Base-by-base conservation (phyloP, 768 basidiomycete genomes). In the Phanerochaete carnosa region DNA sequence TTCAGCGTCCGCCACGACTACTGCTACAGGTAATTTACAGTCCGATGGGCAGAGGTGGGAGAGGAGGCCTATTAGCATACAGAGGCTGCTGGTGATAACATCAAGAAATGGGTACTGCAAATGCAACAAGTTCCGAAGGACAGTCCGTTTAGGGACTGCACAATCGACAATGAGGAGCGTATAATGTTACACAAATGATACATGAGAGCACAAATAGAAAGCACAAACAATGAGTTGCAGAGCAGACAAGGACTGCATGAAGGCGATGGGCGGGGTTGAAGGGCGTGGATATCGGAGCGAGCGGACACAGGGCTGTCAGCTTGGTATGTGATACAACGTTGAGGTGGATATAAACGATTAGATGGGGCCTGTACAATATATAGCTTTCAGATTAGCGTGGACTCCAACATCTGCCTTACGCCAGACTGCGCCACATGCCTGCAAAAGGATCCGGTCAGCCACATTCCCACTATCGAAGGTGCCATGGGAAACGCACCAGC, bases 381-480 rank as follows among this genome's bases (percentile, higher is more conserved):
- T 49, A 23, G 55, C 33, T 39, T 25, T 25, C 32, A 25, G 43
- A 47, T 13, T 45, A 26, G 28, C 26, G 9, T 11, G 22, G 5
- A 49, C 52, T 35, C 51, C 64, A 58, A 55, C 26, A 66, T 60
- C 79, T 39, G 85, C 89, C 26, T 69, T 61, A 80, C 39, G 86
- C 89, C 66, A 92, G 75, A 76, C 90, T 92, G 67, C 89, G 80
- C 89, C 89, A 92, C 89, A 92, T 91, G 37, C 89, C 87, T 59
- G 80, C 81, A 61, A 80, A 81, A 12, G 15, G 2, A 43, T 61
- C 45, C 55, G 60, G 13, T 26, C n/a, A 49, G 39, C 39, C 39
- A 43, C 39, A 7, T 19, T 28, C 32, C 3, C 12, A 19, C 12
- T 23, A 26, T 4, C 13, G 43, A 47, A 4, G 28, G 19, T 13